Evolutionary conservation across 352 stramenopile genomes (phyloP), one percentile per base, ranked within the genome.

Genomic region (Phytophthora quininea): DNA sequence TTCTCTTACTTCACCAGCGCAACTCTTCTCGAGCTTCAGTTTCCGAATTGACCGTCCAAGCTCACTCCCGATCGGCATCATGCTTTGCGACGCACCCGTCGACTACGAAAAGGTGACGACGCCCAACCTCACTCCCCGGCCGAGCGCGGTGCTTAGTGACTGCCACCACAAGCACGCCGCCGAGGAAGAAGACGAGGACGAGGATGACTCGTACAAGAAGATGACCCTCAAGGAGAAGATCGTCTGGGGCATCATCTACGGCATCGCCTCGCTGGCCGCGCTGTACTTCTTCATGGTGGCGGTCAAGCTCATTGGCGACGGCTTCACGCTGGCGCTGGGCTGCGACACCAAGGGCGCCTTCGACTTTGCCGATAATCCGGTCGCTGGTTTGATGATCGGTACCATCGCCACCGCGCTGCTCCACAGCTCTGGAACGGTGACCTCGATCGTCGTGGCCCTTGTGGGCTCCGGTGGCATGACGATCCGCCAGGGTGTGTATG

Each of bases 251-350:
- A 51, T 72, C 50, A 55, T 76, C 58, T 76, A 76, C 64, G 50
- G 52, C 15, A 51, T 72, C 43, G 54, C 55, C 27, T 76, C 88
- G 9, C 59, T 93, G 15, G 56, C 78, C 24, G 77, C 75, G 12
- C 74, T 95, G 10, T 97, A 92, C 66, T 91, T 90, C 51, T 95
- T 97, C 71, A 82, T 95, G 64, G 76, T 95, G 19, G 81, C 79
- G 7, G 73, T 97, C 67, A 86, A 91, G 55, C 64, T 95, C 37
- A 86, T 97, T 48, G 85, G 86, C 30, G 87, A 86, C 38, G 72
- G 76, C 32, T 88, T 93, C 63, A 92, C 86, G 50, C 68, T 96
- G 7, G 62, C 89, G 48, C 73, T 90, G 7, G 84, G 83, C 29
- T 95, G 84, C 64, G 58, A 73, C 10, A 84, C 84, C 33, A 85